Base-by-base conservation (phyloP, 2,329 filamentous ascomycete species). In the Cladophialophora psammophila region DNA sequence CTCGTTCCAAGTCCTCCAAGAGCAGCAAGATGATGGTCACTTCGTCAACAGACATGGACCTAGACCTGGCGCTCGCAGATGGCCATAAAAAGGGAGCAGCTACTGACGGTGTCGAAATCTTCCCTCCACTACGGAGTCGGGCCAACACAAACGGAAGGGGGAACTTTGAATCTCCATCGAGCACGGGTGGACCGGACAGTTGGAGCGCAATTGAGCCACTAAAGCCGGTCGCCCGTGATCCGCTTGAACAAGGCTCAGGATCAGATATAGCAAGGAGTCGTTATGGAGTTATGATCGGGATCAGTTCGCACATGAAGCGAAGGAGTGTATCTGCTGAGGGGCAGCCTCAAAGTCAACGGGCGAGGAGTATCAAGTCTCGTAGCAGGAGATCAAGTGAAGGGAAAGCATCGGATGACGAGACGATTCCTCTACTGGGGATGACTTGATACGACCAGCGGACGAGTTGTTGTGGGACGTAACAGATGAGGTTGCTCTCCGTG, bases 281-380 rank as follows among this genome's bases (percentile, higher is more conserved):
- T 42, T 63, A 45, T 45, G 68, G 70, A 50, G 66, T 64, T 60
- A 67, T 67, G 59, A 40, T 70, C n/a, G 68, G 70, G 40, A 38
- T 61, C 42, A 70, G 66, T 65, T 67, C 60, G 12, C 70, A 69
- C 56, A 45, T 32, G 36, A 68, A 63, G 48, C 66, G 66, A 45
- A 52, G 31, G 36, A 69, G 64, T 40, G 26, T 45, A 15, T 54
- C 63, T 34, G 54, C 60, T 36, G 61, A 53, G 32, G 32, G 20
- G 7, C 26, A 40, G 20, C 58, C 36, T 6, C 32, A 54, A 31
- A 20, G 35, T n/a, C 15, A 31, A 42, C 7, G 45, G 32, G 34
- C 9, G 2, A 20, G 50, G 32, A 56, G 52, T 48, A 7, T 40
- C 7, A 48, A 55, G 38, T 20, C 48, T 45, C 18, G 20, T n/a